phyloP scores from a whole-genome alignment of 768 basidiomycete species.

The Tricholoma terreum region DNA sequence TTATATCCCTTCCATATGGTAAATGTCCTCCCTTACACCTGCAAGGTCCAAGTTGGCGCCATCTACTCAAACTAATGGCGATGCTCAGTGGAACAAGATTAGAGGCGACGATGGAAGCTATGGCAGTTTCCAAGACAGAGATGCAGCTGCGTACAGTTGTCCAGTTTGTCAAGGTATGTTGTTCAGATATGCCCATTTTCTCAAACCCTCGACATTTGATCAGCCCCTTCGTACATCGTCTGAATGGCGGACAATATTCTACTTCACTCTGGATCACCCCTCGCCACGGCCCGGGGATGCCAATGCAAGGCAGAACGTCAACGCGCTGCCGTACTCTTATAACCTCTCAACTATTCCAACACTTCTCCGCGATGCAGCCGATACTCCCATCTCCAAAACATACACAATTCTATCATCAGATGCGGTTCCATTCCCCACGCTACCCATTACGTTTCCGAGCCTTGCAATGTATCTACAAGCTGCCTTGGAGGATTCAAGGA shows the following conservation, averaged over 20 bases:
- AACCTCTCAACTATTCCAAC: conserved; percentile 55
- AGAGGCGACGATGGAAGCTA: conserved; percentile 67
- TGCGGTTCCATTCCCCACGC: conserved; percentile 59
- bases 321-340: conserved; percentile 71
- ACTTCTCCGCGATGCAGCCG: conserved; percentile 60
- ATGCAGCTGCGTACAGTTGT: conserved; percentile 69
- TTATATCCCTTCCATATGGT: conserved; percentile 72
- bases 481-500: conserved; percentile 66
- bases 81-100: conserved; percentile 65
- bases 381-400: conserved; percentile 61
- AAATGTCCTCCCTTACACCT: conserved; percentile 67
- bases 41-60: conserved; percentile 72
- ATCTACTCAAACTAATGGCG: conserved; percentile 72
- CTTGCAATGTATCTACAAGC: conserved; percentile 74
- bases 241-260: conserved; percentile 74
- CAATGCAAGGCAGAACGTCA: conserved; percentile 46
- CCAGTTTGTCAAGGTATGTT: conserved; percentile 71
- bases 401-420: conserved; percentile 67
- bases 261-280: conserved; percentile 74
- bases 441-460: conserved; percentile 75
- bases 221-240: conserved; percentile 57
- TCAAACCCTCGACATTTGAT: neutral
- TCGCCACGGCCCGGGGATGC: conserved; percentile 45
- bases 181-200: neutral
- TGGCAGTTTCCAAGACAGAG: conserved; percentile 52